phyloP scores from a whole-genome alignment of 179 eudicot species.

The Gypsophila paniculata region DNA sequence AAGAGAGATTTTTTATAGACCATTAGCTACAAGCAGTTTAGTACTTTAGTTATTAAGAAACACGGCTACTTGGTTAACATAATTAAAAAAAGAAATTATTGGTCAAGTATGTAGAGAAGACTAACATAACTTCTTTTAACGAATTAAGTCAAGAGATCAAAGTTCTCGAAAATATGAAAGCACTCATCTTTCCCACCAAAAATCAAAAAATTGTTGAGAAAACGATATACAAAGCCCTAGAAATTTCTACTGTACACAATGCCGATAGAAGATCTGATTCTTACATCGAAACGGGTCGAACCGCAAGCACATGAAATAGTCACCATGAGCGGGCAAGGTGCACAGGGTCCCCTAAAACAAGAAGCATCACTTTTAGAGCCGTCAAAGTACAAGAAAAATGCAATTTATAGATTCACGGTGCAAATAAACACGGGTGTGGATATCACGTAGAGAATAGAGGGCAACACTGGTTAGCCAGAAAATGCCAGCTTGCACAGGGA shows the following conservation, averaged over 20 bases:
- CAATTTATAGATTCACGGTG: not conserved
- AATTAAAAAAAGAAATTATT: not conserved
- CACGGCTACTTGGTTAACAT: not conserved
- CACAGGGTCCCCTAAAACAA: conserved; percentile 87
- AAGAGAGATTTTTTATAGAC: not conserved
- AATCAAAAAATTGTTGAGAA: not conserved
- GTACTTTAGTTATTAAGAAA: not conserved
- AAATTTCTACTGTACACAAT: not conserved
- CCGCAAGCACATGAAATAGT: conserved; percentile 92
- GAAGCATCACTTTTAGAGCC: conserved; percentile 9
- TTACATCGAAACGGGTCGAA: conserved; percentile 78
- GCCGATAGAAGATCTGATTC: conserved; percentile 20
- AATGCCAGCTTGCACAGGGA: not conserved
- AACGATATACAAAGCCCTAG: not conserved
- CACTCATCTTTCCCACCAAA: not conserved
- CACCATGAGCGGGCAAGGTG: conserved; percentile 99
- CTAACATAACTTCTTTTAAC: not conserved
- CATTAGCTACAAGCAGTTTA: not conserved
- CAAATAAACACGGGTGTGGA: not conserved
- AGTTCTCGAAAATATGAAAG: not conserved
- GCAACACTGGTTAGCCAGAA: not conserved
- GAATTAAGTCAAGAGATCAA: not conserved
- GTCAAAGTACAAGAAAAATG: not conserved
- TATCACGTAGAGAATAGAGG: not conserved
- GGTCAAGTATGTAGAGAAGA: conserved; percentile 6